Percentiles rank a stretch among this genome's conserved stretches.
Conservation (phyloP, 2,329 filamentous ascomycete species). For the Aureobasidium sp. region DNA sequence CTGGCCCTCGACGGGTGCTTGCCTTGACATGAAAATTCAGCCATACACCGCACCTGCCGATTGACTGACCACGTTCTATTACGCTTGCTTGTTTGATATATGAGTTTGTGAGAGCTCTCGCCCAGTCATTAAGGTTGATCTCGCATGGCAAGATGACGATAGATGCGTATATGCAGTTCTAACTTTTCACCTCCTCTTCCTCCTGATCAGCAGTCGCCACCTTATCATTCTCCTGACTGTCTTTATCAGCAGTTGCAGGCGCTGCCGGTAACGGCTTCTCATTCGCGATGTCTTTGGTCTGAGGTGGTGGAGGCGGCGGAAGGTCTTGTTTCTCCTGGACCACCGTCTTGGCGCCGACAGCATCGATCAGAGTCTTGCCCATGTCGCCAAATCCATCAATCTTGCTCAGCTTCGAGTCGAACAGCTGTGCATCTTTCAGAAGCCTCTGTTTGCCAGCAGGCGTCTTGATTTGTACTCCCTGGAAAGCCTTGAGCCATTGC, state of each 20-base stretch:
- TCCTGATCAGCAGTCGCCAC: neutral
- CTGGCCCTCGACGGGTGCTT: neutral
- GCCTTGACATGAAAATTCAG: neutral
- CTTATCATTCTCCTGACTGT: neutral
- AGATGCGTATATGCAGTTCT: neutral
- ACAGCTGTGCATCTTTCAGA: slow-evolving; percentile 66
- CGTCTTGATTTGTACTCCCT: slow-evolving; percentile 58
- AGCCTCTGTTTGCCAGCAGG: slow-evolving; percentile 68
- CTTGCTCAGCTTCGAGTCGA: slow-evolving; percentile 64
- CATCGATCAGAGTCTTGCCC: slow-evolving; percentile 60
- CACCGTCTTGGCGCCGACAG: slow-evolving; percentile 12
- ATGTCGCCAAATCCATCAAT: slow-evolving; percentile 73
- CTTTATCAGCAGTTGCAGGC: neutral
- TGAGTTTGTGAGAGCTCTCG: neutral
- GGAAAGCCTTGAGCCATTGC: slow-evolving; percentile 67
- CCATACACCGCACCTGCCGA: neutral
- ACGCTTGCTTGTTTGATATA: neutral
- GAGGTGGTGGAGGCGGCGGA: neutral
- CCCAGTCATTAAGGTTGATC: neutral
- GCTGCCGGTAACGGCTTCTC: slow-evolving; percentile 2
- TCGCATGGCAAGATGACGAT: neutral
- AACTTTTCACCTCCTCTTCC: neutral
- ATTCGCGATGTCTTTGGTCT: neutral
- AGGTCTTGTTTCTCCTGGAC: neutral
- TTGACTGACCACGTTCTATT: neutral